phyloP scores from a whole-genome alignment of 2,329 filamentous ascomycete species.

The Paramyrothecium sp. region DNA sequence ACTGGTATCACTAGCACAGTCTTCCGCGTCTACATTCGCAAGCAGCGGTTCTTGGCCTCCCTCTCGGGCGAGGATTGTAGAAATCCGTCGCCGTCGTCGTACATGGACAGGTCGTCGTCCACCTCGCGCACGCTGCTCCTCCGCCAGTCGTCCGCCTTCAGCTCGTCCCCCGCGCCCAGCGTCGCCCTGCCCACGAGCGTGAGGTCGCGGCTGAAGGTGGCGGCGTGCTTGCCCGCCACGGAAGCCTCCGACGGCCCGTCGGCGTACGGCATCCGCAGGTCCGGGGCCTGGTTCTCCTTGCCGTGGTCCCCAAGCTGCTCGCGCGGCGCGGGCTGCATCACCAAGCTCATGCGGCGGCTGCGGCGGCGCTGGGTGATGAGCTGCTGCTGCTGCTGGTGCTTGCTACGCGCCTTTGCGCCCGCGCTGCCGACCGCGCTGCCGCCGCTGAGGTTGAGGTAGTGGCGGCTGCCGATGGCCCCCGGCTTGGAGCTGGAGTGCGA shows the following conservation, averaged over 20 bases:
- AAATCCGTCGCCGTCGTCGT: slow-evolving; percentile 44
- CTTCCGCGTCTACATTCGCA: slow-evolving; percentile 1
- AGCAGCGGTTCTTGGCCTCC: slow-evolving; percentile 13
- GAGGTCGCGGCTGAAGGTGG: slow-evolving; percentile 16
- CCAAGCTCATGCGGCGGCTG: slow-evolving; percentile 9
- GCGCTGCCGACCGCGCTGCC: slow-evolving; percentile 14
- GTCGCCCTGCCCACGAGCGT: slow-evolving; percentile 6
- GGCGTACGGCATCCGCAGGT: slow-evolving; percentile 9
- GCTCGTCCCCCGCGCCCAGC: slow-evolving; percentile 22
- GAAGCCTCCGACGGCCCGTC: slow-evolving; percentile 6
- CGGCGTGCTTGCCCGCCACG: slow-evolving; percentile 12
- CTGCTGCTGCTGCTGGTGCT: not conserved
- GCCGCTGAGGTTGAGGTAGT: slow-evolving; percentile 46
- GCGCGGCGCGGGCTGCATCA: not conserved
- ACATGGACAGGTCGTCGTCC: not conserved
- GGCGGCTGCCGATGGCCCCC: slow-evolving; percentile 35
- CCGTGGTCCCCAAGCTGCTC: slow-evolving; percentile 18
- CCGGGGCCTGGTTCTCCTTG: slow-evolving; percentile 25
- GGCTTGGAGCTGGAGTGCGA: slow-evolving; percentile 22
- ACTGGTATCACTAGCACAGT: not conserved
- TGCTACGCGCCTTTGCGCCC: slow-evolving; percentile 6
- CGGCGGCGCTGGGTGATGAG: slow-evolving; percentile 5
- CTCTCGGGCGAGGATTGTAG: slow-evolving; percentile 39
- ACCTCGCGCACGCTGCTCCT: slow-evolving; percentile 21
- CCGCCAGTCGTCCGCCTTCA: slow-evolving; percentile 19